Percentiles rank a stretch among this genome's conserved stretches.
phyloP scores from a whole-genome alignment of 257 asterid species.

The Prunella vulgaris region DNA sequence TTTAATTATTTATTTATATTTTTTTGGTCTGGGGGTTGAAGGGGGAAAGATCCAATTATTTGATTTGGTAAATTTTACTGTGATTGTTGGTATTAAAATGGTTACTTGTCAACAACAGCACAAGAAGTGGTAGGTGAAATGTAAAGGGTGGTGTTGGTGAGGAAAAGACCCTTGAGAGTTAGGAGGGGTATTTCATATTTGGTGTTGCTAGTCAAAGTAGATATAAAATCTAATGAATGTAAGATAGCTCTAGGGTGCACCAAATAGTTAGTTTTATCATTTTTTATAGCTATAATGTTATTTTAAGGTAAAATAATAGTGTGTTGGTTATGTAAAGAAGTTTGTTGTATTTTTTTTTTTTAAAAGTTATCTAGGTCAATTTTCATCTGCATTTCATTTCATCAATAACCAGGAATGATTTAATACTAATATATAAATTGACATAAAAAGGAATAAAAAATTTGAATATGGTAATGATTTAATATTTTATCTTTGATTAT shows the following conservation, averaged over 20 bases:
- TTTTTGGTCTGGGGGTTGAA: no score
- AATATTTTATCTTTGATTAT: no score
- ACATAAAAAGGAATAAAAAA: neutral
- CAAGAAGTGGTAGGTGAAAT: slow-evolving; percentile 16
- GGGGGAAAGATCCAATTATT: neutral
- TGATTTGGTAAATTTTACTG: neutral
- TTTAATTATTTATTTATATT: no score
- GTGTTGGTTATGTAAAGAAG: no score
- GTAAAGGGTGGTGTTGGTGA: neutral
- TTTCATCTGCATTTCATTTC: neutral
- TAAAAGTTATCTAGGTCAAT: neutral
- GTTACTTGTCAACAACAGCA: neutral
- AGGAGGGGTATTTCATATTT: neutral
- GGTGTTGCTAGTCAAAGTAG: slow-evolving; percentile 10
- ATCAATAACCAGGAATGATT: neutral
- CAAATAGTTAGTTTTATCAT: neutral
- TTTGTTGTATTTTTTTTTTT: no score
- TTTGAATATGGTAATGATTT: neutral
- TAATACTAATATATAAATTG: neutral
- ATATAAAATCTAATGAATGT: neutral
- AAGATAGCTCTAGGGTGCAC: neutral
- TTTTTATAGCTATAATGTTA: neutral
- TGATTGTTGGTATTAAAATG: neutral
- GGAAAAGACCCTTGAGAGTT: neutral
- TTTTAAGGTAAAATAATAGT: neutral